A percentile compares a stretch with the other conserved stretches of the same genome.
These are phyloP conservation scores for Fusarium guadeloupense DNA, from an alignment of 2,329 filamentous ascomycete genomes.

Conservation along the genomic window DNA sequence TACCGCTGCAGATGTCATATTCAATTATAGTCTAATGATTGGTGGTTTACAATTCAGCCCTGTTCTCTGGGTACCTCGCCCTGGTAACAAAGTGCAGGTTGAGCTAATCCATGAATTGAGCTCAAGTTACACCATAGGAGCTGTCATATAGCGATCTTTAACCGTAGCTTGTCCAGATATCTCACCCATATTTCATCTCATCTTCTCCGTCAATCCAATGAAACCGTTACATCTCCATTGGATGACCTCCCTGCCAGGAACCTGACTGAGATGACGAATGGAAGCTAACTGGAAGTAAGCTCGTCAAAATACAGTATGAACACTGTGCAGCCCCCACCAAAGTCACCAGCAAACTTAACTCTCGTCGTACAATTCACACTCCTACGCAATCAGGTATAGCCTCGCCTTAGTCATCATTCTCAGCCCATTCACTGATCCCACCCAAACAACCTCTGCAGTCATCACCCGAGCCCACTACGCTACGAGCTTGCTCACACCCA, in stretches of 20 bases:
- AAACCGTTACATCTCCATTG: neutral
- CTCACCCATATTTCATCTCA: neutral
- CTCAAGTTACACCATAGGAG: too few species aligned
- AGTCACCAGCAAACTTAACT: neutral
- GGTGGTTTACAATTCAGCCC: conserved; percentile 9
- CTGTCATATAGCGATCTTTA: neutral
- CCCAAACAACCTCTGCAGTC: conserved; percentile 45
- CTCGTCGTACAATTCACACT: conserved; percentile 43
- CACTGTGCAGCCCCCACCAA: conserved; percentile 28
- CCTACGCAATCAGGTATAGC: conserved; percentile 39
- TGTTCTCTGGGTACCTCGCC: conserved; percentile 11
- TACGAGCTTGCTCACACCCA: conserved; percentile 34
- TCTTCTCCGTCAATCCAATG: neutral
- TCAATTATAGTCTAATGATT: conserved; percentile 27
- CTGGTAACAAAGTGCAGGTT: conserved; percentile 13
- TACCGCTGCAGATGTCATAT: conserved; percentile 32
- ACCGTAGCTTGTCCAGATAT: neutral
- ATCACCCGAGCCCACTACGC: conserved; percentile 43
- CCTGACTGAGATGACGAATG: conserved; percentile 36
- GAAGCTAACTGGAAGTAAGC: conserved; percentile 39
- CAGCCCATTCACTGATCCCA: conserved; percentile 43
- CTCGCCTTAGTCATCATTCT: conserved; percentile 48
- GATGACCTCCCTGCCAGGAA: conserved; percentile 1
- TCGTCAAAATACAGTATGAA: conserved; percentile 29
- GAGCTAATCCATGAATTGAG: neutral